Base-by-base conservation (phyloP, 2,329 filamentous ascomycete genomes). In the Tolypocladium nubicola region DNA sequence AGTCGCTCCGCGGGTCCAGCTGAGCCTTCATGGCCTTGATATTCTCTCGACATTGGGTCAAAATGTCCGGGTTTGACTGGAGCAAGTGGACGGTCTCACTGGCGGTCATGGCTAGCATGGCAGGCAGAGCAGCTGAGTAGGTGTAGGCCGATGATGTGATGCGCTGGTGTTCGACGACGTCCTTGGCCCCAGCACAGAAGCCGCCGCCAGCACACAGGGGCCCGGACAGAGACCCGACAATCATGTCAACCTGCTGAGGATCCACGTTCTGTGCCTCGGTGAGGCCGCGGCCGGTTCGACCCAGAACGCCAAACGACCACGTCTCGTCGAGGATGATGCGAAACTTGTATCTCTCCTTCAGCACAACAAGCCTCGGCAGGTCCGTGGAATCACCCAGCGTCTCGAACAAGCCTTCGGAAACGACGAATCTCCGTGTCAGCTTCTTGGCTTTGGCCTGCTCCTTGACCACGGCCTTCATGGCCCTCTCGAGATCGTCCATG, bases 241-340 rank as follows among this genome's bases (percentile, higher is more conserved):
- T 93, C 91, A 99, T 97, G 75, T 99, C 94, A 54, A 99, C 86
- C 68, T 96, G 89, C 11, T 87, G 84, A 0, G 93, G 86, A 70
- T 97, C 94, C 21, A 99, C 93, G 65, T 97, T 96, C 69, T 97
- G 94, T 7, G 93, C 90, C 76, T 99, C 95, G 0, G 94, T 97
- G 43, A 97, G 79, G 59, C 94, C 94, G 55, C 91, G 87, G 23
- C 94, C 95, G 33, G 90, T 96, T 60, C 91, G 83, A 53, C 94
- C 94, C 6, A 99, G 82, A 21, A 97, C 89, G 59, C 93, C 95
- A 70, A 97, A 99, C 1, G 92, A 97, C 87, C 90, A 96, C 1
- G 92, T 96, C 77, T 99, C 94, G 71, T 99, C 94, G 41, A 99
- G 85, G 63, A 97, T 96, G 57, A 99, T 83, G 66, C 94, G 90